phyloP scores from a whole-genome alignment of 2,329 filamentous ascomycete genomes.

The Zasmidium citrigriseum region DNA sequence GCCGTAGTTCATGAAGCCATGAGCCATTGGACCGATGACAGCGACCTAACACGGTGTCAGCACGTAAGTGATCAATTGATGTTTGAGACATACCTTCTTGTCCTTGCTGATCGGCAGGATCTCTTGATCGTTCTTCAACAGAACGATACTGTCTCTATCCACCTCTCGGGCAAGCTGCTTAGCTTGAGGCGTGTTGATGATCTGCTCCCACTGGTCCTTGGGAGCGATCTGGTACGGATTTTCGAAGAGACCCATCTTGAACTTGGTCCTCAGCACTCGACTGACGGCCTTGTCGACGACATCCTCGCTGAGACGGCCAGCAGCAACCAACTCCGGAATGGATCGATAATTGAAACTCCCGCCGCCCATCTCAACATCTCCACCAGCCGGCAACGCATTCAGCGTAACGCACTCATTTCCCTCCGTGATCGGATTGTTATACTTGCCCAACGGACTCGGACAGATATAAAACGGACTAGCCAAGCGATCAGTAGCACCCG shows the following conservation, averaged over 20 bases:
- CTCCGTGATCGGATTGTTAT: slow-evolving; percentile 48
- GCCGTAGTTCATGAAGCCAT: slow-evolving; percentile 72
- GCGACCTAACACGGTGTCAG: slow-evolving; percentile 51
- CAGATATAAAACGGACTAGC: slow-evolving; percentile 67
- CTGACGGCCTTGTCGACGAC: slow-evolving; percentile 67
- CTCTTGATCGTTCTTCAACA: slow-evolving; percentile 70
- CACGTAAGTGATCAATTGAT: no score
- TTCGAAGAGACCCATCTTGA: slow-evolving; percentile 70
- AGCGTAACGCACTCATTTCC: slow-evolving; percentile 67
- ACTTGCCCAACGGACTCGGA: slow-evolving; percentile 37
- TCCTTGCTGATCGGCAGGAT: slow-evolving; percentile 65
- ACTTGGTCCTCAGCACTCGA: slow-evolving; percentile 67
- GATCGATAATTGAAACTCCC: slow-evolving; percentile 70
- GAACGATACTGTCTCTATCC: slow-evolving; percentile 69
- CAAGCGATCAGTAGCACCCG: slow-evolving; percentile 69
- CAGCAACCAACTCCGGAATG: slow-evolving; percentile 65
- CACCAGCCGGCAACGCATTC: slow-evolving; percentile 66
- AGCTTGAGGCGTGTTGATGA: slow-evolving; percentile 63
- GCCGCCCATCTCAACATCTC: slow-evolving; percentile 75
- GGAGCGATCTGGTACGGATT: slow-evolving; percentile 64
- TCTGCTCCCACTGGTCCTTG: slow-evolving; percentile 54
- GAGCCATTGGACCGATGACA: slow-evolving; percentile 74
- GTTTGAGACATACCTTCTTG: slow-evolving; percentile 40
- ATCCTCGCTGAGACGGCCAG: slow-evolving; percentile 60
- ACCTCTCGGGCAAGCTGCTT: slow-evolving; percentile 64